A percentile compares a stretch with the other conserved stretches of the same genome.
phyloP scores from a whole-genome alignment of 106 monocot species.

The Vanilla planifolia region DNA sequence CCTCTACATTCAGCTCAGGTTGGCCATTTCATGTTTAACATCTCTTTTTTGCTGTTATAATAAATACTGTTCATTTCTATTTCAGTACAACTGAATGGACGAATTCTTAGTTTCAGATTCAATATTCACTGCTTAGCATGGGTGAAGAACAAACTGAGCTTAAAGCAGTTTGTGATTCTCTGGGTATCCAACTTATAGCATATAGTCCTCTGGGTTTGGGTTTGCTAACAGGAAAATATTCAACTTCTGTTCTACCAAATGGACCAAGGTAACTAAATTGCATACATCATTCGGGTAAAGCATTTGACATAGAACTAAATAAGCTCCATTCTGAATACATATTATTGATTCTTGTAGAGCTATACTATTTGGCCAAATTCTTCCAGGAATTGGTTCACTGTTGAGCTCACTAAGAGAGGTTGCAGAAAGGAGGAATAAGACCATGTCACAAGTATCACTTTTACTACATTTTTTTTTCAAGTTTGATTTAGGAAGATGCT shows the following conservation, averaged over 20 bases:
- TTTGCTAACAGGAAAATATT: conserved; percentile 93
- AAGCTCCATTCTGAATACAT: not conserved
- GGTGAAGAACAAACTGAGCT: conserved; percentile 74
- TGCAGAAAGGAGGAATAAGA: conserved; percentile 60
- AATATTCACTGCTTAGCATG: conserved; percentile 93
- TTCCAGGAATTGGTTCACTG: conserved; percentile 75
- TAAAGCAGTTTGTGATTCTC: conserved; percentile 74
- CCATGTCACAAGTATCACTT: conserved; percentile 57
- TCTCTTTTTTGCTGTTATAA: not conserved
- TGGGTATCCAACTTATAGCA: conserved; percentile 79
- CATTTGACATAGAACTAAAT: not conserved
- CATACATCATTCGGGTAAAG: not conserved
- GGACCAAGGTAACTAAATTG: conserved; percentile 63
- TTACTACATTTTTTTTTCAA: not conserved
- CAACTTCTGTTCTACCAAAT: conserved; percentile 52
- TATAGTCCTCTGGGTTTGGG: conserved; percentile 98
- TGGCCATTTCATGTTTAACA: not conserved
- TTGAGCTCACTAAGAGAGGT: conserved; percentile 44
- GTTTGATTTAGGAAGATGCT: not conserved
- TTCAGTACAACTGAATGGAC: not conserved
- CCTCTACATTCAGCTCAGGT: conserved; percentile 93
- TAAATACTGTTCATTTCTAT: not conserved
- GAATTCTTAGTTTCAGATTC: conserved; percentile 48
- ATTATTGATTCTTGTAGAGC: conserved; percentile 30
- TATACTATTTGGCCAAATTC: conserved; percentile 80